Percentiles rank a stretch among this genome's conserved stretches.
These are phyloP conservation scores for Nicotiana paniculata DNA, from an alignment of 257 asterid genomes.

Conservation along the genomic window DNA sequence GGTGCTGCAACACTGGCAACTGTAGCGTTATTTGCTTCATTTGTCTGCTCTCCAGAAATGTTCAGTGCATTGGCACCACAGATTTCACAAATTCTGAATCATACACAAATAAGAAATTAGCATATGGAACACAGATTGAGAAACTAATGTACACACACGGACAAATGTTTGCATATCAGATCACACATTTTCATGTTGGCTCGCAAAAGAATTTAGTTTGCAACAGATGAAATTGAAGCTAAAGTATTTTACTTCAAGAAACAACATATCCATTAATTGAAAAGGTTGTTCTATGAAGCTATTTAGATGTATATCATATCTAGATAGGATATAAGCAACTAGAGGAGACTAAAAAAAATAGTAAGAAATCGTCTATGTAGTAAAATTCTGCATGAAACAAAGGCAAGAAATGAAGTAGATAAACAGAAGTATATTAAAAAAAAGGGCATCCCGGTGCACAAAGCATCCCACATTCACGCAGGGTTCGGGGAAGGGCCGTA, in stretches of 20 bases:
- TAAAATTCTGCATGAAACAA: neutral
- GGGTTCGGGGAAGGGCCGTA: no score
- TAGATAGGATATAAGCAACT: neutral
- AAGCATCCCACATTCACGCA: no score
- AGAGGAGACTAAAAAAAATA: neutral
- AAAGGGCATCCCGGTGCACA: no score
- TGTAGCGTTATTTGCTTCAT: neutral
- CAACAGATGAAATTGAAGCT: no score
- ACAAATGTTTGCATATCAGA: neutral
- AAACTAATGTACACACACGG: neutral
- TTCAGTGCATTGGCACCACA: slow-evolving; percentile 13
- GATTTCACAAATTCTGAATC: slow-evolving; percentile 13
- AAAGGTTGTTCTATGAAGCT: no score
- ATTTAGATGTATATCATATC: no score
- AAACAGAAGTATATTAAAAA: neutral
- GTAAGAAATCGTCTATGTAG: neutral
- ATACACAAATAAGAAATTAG: neutral
- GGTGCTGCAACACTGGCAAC: neutral
- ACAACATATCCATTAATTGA: no score
- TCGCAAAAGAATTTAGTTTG: no score
- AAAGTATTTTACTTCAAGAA: no score
- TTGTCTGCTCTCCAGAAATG: slow-evolving; percentile 3
- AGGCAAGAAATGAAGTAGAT: neutral
- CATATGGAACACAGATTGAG: neutral
- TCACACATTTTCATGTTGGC: neutral